These are phyloP conservation scores for Fraxinus sp. DNA, from an alignment of 305 asterid genomes.

Conservation along the genomic window DNA sequence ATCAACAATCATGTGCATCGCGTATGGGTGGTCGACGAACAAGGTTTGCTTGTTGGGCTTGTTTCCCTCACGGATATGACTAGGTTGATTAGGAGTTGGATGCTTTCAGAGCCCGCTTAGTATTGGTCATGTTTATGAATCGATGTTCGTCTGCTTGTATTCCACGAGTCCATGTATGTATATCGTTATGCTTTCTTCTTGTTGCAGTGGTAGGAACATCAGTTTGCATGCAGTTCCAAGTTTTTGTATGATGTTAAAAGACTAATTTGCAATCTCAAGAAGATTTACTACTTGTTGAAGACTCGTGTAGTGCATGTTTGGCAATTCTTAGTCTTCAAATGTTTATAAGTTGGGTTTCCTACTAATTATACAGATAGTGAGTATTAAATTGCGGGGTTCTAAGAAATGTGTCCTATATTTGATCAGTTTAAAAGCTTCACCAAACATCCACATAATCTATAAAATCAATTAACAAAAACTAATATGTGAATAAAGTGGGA, in stretches of 20 bases:
- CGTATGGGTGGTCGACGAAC: slow-evolving; percentile 63
- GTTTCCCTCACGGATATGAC: slow-evolving; percentile 68
- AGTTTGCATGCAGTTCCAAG: not conserved
- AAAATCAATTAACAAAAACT: too few species aligned
- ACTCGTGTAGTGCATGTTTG: too few species aligned
- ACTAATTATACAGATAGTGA: too few species aligned
- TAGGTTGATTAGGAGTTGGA: slow-evolving; percentile 47
- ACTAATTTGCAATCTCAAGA: not conserved
- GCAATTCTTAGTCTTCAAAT: too few species aligned
- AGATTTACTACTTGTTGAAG: too few species aligned
- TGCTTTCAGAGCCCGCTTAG: slow-evolving; percentile 39
- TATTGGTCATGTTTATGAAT: not conserved
- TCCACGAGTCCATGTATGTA: not conserved
- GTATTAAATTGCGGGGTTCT: too few species aligned
- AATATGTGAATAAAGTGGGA: too few species aligned
- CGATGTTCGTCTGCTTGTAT: not conserved
- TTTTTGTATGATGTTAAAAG: not conserved
- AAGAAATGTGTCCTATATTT: too few species aligned
- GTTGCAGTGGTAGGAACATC: not conserved
- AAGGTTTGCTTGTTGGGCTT: slow-evolving; percentile 59
- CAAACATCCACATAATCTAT: too few species aligned
- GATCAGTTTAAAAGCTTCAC: too few species aligned
- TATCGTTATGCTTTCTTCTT: not conserved
- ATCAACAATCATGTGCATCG: slow-evolving; percentile 64
- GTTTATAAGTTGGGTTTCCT: too few species aligned